Evolutionary conservation across 75 land plant species (phyloP), one percentile per base, ranked within the genome.

Genomic region (Pinus albicaulis): DNA sequence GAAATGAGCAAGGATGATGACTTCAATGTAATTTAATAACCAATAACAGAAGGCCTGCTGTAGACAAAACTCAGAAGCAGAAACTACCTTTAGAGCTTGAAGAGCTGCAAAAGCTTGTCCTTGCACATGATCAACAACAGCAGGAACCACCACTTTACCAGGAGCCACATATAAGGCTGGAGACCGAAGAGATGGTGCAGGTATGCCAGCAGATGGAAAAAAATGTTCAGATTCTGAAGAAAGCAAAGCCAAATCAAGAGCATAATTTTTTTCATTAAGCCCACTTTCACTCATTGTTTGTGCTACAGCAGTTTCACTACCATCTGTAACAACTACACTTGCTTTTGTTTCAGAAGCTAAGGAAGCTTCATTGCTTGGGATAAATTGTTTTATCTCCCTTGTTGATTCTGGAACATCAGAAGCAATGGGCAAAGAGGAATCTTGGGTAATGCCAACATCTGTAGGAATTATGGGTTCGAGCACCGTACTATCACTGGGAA

Each of bases 51-150:
- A 19, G 11, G n/a, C 36, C 5, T 36, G 2, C 20, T 31, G 66
- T 63, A 38, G 7, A 66, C 8, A 31, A 38, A 31, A 66, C 20
- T 36, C 20, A 34, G 22, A 34, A 66, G 41, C 2, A 23, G 31
- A 55, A 52, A 14, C 59, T 82, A 97, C 99, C 95, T 97, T 97
- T 57, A 97, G 81, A 23, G 89, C 88, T 79, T 97, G 98, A 78
- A 97, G 87, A 26, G 98, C 99, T 68, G 95, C 78, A 55, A 97
- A 55, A 22, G 98, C 95, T 76, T 92, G 98, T 60, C 87, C 86
- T 75, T 94, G 98, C 76, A 83, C 77, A 68, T 83, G 89, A 75
- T 97, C 99, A 80, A 97, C 83, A 56, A 77, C 81, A 71, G 93
- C 90, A 81, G 95, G 95, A 76, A 97, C 89, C 82, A 97, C 31